Evolutionary conservation across 805 yeast species (phyloP), one percentile per base, ranked within the genome.

Genomic region (Zygosaccharomyces lentus): DNA sequence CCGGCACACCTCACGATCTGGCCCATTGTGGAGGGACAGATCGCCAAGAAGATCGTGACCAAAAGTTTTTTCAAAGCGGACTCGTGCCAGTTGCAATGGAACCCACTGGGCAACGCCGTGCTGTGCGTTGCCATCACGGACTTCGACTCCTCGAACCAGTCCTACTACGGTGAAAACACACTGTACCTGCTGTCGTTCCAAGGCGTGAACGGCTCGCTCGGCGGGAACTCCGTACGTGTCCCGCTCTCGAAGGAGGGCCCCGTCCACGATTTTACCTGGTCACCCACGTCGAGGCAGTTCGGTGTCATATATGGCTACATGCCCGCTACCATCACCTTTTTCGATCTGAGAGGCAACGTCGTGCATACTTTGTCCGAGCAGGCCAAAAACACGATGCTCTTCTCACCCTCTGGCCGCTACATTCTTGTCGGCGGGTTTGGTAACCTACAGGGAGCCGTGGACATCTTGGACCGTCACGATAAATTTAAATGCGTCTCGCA

Each of bases 361-460:
- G 81, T 89, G 54, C 86, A 84, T 65, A 78, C 88, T 1, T 75
- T 93, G 59, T 91, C 96, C 17, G 82, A 86, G 32, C 86, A 87
- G 37, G 84, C 97, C 44, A 82, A 93, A 64, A 93, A 93, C 69
- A 87, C 96, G 25, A 80, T 93, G 54, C 68, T 84, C 52, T 93
- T 87, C 67, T 89, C 98, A 7, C 99, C 99, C 6, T 95, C 90
- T 61, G 97, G 95, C 31, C 80, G 87, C 57, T 91, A 81, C 59
- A 82, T 95, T 41, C 73, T 93, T 50, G 91, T 90, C 51, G 98
- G 96, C 8, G 99, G 99, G 3, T 93, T 93, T 68, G 99, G 99
- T 58, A 93, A 93, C 68, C 77, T 93, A 65, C 97, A 91, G 71
- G 99, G 99, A 50, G 81, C 90, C 12, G 95, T 93, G 48, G 98